Percentiles rank a stretch among this genome's conserved stretches.
Evolutionary conservation across 345 rosid species (phyloP).

Genomic region (Rubroshorea leprosula): DNA sequence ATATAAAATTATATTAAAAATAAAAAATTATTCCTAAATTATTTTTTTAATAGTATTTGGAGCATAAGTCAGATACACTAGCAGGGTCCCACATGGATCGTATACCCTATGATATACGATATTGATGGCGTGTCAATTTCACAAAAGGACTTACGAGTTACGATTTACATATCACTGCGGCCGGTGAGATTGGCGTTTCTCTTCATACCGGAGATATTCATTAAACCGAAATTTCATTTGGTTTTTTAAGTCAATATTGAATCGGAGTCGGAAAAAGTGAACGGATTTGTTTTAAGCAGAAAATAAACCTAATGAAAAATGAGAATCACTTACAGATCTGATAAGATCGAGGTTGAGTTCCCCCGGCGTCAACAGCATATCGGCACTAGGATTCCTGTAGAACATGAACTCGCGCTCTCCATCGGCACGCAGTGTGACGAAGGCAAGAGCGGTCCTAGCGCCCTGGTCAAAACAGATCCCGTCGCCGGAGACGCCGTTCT

Average conservation of each 20-base stretch:
- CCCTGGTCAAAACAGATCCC: constrained; percentile 92
- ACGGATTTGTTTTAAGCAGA: background rate
- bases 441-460: constrained; percentile 92
- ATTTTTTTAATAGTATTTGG: too few species aligned
- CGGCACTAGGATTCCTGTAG: constrained; percentile 94
- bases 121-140: too few species aligned
- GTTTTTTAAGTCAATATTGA: background rate
- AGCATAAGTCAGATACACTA: too few species aligned
- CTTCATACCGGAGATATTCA: background rate
- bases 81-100: too few species aligned
- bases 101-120: too few species aligned
- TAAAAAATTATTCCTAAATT: too few species aligned
- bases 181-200: background rate
- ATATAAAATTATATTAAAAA: too few species aligned
- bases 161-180: too few species aligned
- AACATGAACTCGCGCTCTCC: constrained; percentile 99
- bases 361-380: constrained; percentile 81
- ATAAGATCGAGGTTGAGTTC: constrained; percentile 81
- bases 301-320: background rate
- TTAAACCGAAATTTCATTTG: background rate
- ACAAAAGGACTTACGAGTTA: too few species aligned
- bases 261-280: too few species aligned
- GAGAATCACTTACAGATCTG: constrained; percentile 62
- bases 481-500: constrained; percentile 65
- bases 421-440: constrained; percentile 88